These are phyloP conservation scores for Mucor saturninus DNA, from an alignment of 371 early-diverging fungal species.

Conservation along the genomic window DNA sequence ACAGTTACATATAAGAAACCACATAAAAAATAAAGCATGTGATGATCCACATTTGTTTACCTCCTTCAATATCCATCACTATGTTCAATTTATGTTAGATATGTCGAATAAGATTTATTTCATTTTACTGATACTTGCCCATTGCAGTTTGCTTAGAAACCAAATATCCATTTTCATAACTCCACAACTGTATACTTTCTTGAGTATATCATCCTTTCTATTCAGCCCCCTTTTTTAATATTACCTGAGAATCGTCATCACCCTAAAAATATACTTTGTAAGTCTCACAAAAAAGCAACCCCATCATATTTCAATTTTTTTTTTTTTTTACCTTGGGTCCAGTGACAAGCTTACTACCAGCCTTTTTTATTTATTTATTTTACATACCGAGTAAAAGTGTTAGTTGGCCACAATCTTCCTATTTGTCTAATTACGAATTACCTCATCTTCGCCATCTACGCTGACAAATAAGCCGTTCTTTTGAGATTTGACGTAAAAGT, in stretches of 20 bases:
- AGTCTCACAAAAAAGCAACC: background rate
- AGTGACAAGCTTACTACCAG: slow-evolving; percentile 13
- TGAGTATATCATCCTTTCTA: background rate
- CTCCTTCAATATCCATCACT: slow-evolving; percentile 51
- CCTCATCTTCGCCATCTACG: slow-evolving; percentile 12
- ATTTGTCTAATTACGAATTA: background rate
- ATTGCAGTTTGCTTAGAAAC: slow-evolving; percentile 37
- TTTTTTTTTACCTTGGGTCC: slow-evolving; percentile 11
- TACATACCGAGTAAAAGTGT: background rate
- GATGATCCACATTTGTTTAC: slow-evolving; percentile 16
- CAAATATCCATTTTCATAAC: slow-evolving; percentile 38
- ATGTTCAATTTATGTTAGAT: background rate
- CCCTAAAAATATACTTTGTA: background rate
- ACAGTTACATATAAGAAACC: background rate
- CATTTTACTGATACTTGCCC: slow-evolving; percentile 28
- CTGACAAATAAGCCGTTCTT: slow-evolving; percentile 10
- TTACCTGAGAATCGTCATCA: slow-evolving; percentile 13
- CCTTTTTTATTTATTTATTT: slow-evolving; percentile 9
- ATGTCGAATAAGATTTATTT: background rate
- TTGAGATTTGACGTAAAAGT: slow-evolving; percentile 17
- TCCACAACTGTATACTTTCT: slow-evolving; percentile 31
- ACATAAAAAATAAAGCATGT: slow-evolving; percentile 1
- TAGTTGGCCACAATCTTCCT: background rate
- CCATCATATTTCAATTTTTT: too few relatives aligned
- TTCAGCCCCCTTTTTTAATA: background rate